Evolutionary conservation across 441 rosid species (phyloP).

Genomic region (Eutrema salsugineum): DNA sequence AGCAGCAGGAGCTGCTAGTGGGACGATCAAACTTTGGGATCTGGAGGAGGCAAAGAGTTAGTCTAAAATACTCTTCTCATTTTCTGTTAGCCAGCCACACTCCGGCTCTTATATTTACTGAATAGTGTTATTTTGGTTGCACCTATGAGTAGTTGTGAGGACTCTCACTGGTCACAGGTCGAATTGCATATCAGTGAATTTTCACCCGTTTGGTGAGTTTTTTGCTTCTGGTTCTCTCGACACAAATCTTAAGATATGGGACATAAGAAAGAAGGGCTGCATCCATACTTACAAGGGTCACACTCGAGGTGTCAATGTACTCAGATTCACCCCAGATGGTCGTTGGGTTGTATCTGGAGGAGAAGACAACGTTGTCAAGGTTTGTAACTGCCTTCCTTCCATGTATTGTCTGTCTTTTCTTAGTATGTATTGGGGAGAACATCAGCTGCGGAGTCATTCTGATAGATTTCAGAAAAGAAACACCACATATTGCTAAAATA

Average conservation of each 20-base stretch:
- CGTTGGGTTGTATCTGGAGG: constrained; percentile 99
- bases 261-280: constrained; percentile 96
- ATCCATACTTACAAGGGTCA: constrained; percentile 99
- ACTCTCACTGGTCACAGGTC: constrained; percentile 97
- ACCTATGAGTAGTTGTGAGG: constrained; percentile 65
- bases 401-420: background rate
- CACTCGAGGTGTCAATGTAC: constrained; percentile 93
- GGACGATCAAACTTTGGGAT: constrained; percentile 99
- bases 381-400: constrained; percentile 29
- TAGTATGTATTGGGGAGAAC: background rate
- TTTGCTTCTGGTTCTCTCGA: constrained; percentile 97
- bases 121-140: constrained; percentile 20
- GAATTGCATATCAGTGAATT: constrained; percentile 90
- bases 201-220: constrained; percentile 99
- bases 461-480: background rate
- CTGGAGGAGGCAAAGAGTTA: constrained; percentile 95
- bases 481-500: background rate
- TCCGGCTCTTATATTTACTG: background rate
- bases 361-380: constrained; percentile 97
- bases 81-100: background rate
- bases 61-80: constrained; percentile 6
- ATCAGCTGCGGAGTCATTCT: background rate
- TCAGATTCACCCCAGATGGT: constrained; percentile 98
- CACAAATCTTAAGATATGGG: constrained; percentile 99
- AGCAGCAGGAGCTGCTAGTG: constrained; percentile 99